Evolutionary conservation across 2,329 filamentous ascomycete species (phyloP), one percentile per base, ranked within the genome.

Genomic region (Septoria linicola): DNA sequence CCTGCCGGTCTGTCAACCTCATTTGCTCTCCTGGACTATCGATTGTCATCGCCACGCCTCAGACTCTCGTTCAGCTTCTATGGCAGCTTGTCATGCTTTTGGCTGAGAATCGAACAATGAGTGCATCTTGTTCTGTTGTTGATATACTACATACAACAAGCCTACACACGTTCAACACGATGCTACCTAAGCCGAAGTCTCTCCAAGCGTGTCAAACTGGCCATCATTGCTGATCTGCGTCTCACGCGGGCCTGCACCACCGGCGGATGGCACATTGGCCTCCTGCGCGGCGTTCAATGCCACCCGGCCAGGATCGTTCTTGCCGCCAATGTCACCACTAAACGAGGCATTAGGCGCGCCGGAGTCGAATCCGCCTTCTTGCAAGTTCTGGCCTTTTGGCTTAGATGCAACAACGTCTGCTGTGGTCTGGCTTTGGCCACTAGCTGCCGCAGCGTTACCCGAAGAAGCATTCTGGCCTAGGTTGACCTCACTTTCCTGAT

Each of bases 221-320:
- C 59, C 56, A 27, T 59, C 59, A 31, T 50, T 50, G 11, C 36
- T 54, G 20, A 62, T 49, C 25, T 48, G 10, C 19, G 21, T 21
- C 47, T 62, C 36, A 17, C 60, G 47, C 16, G 57, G 39, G n/a
- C 67, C 59, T 27, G 61, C 63, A 43, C 66, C 68, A n/a, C 58
- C 63, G 4, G 63, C 64, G 37, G 55, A 57, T 48, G 68, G 58
- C 31, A 67, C 68, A 55, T 67, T 66, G 41, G 45, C 57, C 60
- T 63, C 65, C 60, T 66, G 52, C 2, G 35, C 19, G 11, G 25
- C 10, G 14, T 60, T 47, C 64, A 77, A 64, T 5, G 79, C 80
- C 14, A 68, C 60, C 23, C 80, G 69, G 2, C 74, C 76, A 2
- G 82, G 80, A 59, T 84, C 81, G 34, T 80, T 72, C 55, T 76